Conservation (phyloP, 2,329 filamentous ascomycete genomes). For the Ceratocystis lukuohia region DNA sequence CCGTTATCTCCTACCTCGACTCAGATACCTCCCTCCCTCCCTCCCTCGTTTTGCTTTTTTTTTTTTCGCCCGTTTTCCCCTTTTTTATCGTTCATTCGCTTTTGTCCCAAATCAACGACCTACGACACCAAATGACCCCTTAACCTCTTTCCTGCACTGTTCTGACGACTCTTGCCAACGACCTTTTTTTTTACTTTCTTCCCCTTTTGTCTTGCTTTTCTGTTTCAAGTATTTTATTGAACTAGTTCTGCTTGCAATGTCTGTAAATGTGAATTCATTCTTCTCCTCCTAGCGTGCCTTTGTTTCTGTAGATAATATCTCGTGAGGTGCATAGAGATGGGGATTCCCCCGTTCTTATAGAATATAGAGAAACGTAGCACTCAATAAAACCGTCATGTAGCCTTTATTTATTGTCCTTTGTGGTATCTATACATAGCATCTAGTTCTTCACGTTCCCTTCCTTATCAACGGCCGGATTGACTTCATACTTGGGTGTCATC, state of each 20-base stretch:
- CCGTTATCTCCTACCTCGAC: background rate
- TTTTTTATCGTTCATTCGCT: background rate
- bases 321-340: background rate
- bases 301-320: background rate
- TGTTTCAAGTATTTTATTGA: background rate
- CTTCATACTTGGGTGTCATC: background rate
- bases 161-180: slow-evolving; percentile 1
- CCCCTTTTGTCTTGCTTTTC: background rate
- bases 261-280: slow-evolving; percentile 2
- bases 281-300: background rate
- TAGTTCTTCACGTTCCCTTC: background rate
- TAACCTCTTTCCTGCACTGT: background rate
- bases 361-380: too few relatives aligned
- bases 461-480: background rate
- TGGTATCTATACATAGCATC: background rate
- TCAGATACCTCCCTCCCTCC: background rate
- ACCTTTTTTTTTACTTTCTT: slow-evolving; percentile 5
- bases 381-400: background rate
- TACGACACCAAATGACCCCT: background rate
- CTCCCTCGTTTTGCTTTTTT: background rate
- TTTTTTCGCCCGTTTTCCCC: background rate
- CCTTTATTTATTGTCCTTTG: background rate
- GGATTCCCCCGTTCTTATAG: too few relatives aligned
- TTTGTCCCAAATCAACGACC: background rate
- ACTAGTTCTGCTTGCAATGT: background rate